Conservation (phyloP, 257 asterid genomes). For the Nicotiana undulata region DNA sequence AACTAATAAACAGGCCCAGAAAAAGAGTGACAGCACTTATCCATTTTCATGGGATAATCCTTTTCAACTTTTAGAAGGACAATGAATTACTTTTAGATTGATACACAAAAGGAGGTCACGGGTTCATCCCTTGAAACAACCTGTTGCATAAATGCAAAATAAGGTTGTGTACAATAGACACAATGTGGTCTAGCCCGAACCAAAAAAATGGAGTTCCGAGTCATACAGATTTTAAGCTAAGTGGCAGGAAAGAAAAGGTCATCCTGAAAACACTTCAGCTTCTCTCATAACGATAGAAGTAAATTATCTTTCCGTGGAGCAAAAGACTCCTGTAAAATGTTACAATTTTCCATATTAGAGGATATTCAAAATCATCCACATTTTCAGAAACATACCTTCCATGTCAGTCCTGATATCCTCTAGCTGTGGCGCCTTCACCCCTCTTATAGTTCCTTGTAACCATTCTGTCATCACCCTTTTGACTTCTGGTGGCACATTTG, state of each 20-base stretch:
- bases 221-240: neutral
- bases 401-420: conserved; percentile 3
- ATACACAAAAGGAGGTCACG: neutral
- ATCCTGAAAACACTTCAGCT: neutral
- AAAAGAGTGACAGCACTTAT: neutral
- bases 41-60: neutral
- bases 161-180: neutral
- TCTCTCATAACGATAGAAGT: neutral
- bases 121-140: neutral
- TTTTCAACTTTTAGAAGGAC: neutral
- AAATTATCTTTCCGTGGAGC: neutral
- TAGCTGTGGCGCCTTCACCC: conserved; percentile 29
- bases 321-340: neutral
- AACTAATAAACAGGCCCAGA: neutral
- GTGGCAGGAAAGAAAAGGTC: neutral
- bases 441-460: conserved; percentile 36
- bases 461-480: conserved; percentile 37
- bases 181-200: neutral
- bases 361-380: neutral
- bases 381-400: conserved; percentile 3
- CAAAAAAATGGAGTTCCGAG: neutral
- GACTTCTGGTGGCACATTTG: conserved; percentile 33
- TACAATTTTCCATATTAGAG: neutral
- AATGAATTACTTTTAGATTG: neutral
- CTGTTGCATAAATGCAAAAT: neutral